phyloP scores from a whole-genome alignment of 139 green algal species.

The Chlamydomonas sphaeroides region DNA sequence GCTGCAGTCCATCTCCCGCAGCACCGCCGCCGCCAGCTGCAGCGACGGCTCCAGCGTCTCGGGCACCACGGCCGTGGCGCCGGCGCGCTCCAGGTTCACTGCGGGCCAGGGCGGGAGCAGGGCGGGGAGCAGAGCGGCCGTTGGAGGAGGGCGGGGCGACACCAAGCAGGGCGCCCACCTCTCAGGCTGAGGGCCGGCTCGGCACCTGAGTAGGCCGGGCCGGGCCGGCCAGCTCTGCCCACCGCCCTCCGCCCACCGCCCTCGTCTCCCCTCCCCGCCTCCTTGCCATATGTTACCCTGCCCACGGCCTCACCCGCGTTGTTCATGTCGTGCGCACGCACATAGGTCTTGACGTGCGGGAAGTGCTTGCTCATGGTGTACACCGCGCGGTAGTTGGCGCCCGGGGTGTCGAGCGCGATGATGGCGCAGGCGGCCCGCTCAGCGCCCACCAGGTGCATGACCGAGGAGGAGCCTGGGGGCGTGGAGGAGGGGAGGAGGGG shows the following conservation, averaged over 20 bases:
- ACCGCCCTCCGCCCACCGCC: neutral
- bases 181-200: no score
- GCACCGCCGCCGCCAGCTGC: slow-evolving; percentile 93
- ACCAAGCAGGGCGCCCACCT: no score
- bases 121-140: neutral
- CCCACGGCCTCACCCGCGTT: slow-evolving; percentile 65
- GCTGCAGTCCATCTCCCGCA: slow-evolving; percentile 85
- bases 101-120: neutral
- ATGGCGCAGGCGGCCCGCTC: slow-evolving; percentile 89
- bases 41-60: slow-evolving; percentile 97
- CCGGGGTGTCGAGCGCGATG: slow-evolving; percentile 91
- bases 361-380: slow-evolving; percentile 95
- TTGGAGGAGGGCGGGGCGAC: no score
- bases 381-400: slow-evolving; percentile 94
- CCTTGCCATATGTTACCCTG: neutral
- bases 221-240: no score
- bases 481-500: no score
- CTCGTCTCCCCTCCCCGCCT: no score
- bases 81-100: slow-evolving; percentile 93
- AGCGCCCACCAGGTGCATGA: slow-evolving; percentile 71
- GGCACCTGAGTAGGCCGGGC: no score
- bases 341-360: slow-evolving; percentile 92
- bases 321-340: slow-evolving; percentile 94
- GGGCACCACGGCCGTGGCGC: slow-evolving; percentile 94
- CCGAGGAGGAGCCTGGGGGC: slow-evolving; percentile 46